phyloP scores from a whole-genome alignment of 169 alveolate genomes.

The Plasmodium ovale region DNA sequence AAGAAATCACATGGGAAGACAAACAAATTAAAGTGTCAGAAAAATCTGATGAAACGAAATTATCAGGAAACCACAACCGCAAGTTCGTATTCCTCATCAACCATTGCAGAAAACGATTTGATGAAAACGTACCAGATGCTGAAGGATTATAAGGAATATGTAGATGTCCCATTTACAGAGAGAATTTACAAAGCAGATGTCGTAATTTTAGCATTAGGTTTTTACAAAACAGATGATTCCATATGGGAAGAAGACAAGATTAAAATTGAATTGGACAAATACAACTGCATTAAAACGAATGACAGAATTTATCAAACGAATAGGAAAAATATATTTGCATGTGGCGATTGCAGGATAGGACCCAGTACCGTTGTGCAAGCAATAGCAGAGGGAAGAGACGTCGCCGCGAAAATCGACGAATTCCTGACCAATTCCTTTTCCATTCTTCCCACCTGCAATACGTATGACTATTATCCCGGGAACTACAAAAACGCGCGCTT shows the following conservation, averaged over 20 bases:
- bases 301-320: slow-evolving; percentile 64
- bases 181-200: slow-evolving; percentile 79
- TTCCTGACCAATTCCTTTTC: slow-evolving; percentile 65
- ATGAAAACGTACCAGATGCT: slow-evolving; percentile 36
- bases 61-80: slow-evolving; percentile 21
- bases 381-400: slow-evolving; percentile 81
- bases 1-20: not conserved
- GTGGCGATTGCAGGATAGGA: slow-evolving; percentile 86
- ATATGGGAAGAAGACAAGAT: slow-evolving; percentile 77
- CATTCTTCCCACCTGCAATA: slow-evolving; percentile 65
- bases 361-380: slow-evolving; percentile 84
- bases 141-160: slow-evolving; percentile 40
- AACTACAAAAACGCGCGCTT: slow-evolving; percentile 51
- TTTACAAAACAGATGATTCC: slow-evolving; percentile 80
- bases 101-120: slow-evolving; percentile 4
- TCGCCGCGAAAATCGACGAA: slow-evolving; percentile 77
- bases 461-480: slow-evolving; percentile 63
- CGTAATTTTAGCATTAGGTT: slow-evolving; percentile 81
- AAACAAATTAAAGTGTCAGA: slow-evolving; percentile 3
- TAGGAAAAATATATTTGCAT: slow-evolving; percentile 78
- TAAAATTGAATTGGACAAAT: slow-evolving; percentile 68
- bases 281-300: slow-evolving; percentile 70
- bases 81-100: slow-evolving; percentile 14
- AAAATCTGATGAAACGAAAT: not conserved
- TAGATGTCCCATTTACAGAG: slow-evolving; percentile 79